These are phyloP conservation scores for Candida sanyaensis DNA, from an alignment of 1,139 yeast species.

Conservation along the genomic window DNA sequence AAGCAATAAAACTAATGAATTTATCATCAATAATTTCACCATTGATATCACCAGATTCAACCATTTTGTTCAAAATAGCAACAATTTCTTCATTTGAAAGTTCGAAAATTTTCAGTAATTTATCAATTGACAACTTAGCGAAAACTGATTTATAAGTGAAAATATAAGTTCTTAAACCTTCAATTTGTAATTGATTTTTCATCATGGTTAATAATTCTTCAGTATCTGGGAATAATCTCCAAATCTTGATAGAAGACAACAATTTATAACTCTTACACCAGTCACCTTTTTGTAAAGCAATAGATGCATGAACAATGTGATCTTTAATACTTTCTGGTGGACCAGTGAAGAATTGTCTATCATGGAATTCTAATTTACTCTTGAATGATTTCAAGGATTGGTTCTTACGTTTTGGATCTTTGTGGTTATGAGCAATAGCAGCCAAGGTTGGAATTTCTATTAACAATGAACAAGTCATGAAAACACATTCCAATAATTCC, in stretches of 20 bases:
- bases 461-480: slow-evolving; percentile 85
- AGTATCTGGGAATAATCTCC: slow-evolving; percentile 80
- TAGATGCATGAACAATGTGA: slow-evolving; percentile 90
- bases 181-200: slow-evolving; percentile 77
- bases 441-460: slow-evolving; percentile 88
- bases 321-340: slow-evolving; percentile 98
- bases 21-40: slow-evolving; percentile 59
- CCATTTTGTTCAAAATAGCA: slow-evolving; percentile 71
- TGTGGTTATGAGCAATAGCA: slow-evolving; percentile 39
- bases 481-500: slow-evolving; percentile 92
- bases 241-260: slow-evolving; percentile 77
- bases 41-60: slow-evolving; percentile 71
- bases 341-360: slow-evolving; percentile 93
- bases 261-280: slow-evolving; percentile 80
- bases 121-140: slow-evolving; percentile 69
- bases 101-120: slow-evolving; percentile 68
- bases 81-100: slow-evolving; percentile 57
- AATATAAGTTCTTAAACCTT: slow-evolving; percentile 87
- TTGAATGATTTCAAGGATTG: slow-evolving; percentile 82
- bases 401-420: slow-evolving; percentile 56
- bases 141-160: slow-evolving; percentile 81
- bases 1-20: slow-evolving; percentile 54
- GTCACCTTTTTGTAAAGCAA: slow-evolving; percentile 84
- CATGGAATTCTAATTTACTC: slow-evolving; percentile 89
- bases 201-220: slow-evolving; percentile 69